Conservation (phyloP, 441 rosid genomes). For the Lepidium campestre region DNA sequence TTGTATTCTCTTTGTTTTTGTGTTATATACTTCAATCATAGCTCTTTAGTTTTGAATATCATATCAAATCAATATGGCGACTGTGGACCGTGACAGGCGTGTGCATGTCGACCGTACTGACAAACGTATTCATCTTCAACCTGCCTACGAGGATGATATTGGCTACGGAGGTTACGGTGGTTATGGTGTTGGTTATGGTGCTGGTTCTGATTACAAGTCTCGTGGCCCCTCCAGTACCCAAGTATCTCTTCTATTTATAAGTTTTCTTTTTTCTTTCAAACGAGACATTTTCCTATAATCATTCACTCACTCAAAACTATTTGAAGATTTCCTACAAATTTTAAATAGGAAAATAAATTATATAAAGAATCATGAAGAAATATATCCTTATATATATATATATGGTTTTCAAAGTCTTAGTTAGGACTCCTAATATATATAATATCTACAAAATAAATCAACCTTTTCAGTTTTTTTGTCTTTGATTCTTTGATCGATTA, state of each 20-base stretch:
- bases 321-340: background rate
- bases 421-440: background rate
- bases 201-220: slow-evolving; percentile 6
- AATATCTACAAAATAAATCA: no score
- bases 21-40: background rate
- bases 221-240: slow-evolving; percentile 26
- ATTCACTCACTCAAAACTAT: background rate
- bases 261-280: no score
- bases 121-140: slow-evolving; percentile 25
- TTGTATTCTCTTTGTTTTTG: background rate
- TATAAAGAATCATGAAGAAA: background rate
- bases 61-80: slow-evolving; percentile 40
- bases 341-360: background rate
- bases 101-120: slow-evolving; percentile 45
- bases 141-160: slow-evolving; percentile 24
- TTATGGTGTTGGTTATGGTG: background rate
- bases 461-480: no score
- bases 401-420: background rate
- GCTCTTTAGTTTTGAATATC: background rate
- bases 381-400: no score
- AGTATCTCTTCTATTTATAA: no score
- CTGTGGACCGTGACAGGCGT: slow-evolving; percentile 36
- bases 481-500: no score
- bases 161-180: slow-evolving; percentile 13
- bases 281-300: background rate